These are phyloP conservation scores for Phragmites australis DNA, from an alignment of 176 grass and related monocot species.

Conservation along the genomic window DNA sequence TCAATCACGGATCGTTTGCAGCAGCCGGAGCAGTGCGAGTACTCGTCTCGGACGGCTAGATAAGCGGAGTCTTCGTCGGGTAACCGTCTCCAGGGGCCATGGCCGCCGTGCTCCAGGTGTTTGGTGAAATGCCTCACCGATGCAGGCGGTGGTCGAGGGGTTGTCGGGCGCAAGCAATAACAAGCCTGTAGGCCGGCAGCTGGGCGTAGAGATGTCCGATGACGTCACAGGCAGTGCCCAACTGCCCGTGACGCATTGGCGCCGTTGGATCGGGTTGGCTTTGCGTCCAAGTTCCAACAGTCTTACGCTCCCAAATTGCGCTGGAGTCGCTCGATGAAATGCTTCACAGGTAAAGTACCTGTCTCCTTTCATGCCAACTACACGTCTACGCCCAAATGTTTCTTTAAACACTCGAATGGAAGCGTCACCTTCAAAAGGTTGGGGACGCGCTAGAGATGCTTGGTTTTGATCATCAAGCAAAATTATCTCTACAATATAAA, in stretches of 20 bases:
- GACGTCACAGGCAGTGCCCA: too few species aligned
- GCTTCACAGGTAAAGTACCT: not conserved
- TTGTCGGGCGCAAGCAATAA: not conserved
- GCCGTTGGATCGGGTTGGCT: not conserved
- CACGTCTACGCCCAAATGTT: not conserved
- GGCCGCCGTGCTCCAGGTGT: not conserved
- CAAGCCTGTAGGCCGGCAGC: not conserved
- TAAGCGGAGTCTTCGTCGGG: not conserved
- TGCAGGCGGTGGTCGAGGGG: not conserved
- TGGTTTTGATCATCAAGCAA: too few species aligned
- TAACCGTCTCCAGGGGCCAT: not conserved
- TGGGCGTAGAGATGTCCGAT: not conserved
- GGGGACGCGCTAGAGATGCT: too few species aligned
- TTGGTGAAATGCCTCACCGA: slow-evolving; percentile 14
- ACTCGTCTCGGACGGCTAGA: not conserved
- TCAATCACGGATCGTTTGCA: not conserved
- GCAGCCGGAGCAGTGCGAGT: not conserved
- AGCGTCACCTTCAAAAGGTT: not conserved
- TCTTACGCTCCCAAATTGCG: too few species aligned
- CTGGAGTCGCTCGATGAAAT: not conserved
- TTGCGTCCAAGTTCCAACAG: too few species aligned
- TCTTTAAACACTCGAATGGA: not conserved
- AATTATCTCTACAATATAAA: too few species aligned
- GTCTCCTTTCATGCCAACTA: not conserved
- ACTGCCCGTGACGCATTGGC: too few species aligned